These are phyloP conservation scores for Lepidium africanum DNA, from an alignment of 345 rosid species.

Conservation along the genomic window DNA sequence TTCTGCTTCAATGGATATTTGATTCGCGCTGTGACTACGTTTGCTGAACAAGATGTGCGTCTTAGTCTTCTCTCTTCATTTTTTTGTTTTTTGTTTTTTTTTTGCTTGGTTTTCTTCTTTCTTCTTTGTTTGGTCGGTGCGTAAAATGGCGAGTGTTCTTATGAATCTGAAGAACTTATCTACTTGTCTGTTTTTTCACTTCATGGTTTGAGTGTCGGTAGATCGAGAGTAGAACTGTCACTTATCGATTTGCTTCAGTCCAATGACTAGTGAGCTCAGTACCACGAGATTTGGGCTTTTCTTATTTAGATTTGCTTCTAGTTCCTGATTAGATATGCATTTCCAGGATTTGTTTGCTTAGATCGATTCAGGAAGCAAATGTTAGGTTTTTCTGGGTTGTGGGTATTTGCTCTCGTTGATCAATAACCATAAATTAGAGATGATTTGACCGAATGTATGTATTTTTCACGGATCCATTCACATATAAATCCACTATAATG, in stretches of 20 bases:
- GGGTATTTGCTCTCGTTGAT: not conserved
- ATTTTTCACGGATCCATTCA: not conserved
- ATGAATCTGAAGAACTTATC: constrained; percentile 13
- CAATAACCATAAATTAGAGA: not conserved
- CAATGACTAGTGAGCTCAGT: constrained; percentile 16
- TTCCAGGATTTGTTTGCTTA: constrained; percentile 11
- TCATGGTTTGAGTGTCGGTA: constrained; percentile 24
- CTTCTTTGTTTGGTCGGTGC: constrained; percentile 30
- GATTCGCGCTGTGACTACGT: constrained; percentile 23
- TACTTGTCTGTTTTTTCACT: not conserved
- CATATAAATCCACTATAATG: not conserved
- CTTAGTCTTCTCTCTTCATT: not conserved
- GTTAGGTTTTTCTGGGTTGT: not conserved
- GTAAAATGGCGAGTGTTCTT: constrained; percentile 13
- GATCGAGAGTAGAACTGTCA: constrained; percentile 7
- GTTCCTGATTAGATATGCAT: not conserved
- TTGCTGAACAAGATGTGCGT: constrained; percentile 11
- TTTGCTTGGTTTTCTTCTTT: not conserved
- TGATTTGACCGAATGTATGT: not conserved
- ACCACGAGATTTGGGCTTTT: constrained; percentile 12
- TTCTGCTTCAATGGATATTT: constrained; percentile 33
- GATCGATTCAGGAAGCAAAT: constrained; percentile 1
- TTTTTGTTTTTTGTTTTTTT: not conserved
- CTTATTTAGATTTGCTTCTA: constrained; percentile 10
- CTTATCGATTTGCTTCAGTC: constrained; percentile 11